Evolutionary conservation across 1,284 basidiomycete genomes (phyloP).

Genomic region (Naganishia sp.): DNA sequence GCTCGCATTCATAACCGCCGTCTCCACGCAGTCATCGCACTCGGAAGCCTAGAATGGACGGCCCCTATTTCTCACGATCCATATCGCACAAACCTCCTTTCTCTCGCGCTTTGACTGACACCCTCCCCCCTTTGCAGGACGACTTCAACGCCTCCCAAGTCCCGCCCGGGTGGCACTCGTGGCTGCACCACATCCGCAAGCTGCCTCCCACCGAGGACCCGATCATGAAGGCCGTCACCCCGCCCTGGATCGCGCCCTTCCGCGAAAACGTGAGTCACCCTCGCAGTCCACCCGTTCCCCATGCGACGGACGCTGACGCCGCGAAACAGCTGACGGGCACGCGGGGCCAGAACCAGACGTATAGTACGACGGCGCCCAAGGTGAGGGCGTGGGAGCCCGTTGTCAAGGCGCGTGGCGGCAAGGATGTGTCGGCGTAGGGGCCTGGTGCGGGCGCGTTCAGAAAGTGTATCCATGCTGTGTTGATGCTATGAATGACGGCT

Average conservation of each 20-base stretch:
- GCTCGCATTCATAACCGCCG: too few relatives aligned
- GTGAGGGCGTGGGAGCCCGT: slow-evolving; percentile 75
- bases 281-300: not conserved
- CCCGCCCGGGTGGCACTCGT: slow-evolving; percentile 83
- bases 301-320: not conserved
- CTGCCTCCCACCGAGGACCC: slow-evolving; percentile 74
- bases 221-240: slow-evolving; percentile 67
- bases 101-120: too few relatives aligned
- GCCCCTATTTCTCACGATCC: too few relatives aligned
- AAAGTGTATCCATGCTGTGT: too few relatives aligned
- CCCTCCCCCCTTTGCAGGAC: slow-evolving; percentile 58
- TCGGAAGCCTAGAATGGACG: too few relatives aligned
- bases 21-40: too few relatives aligned
- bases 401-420: slow-evolving; percentile 17
- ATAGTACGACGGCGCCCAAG: slow-evolving; percentile 82
- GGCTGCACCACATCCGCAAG: slow-evolving; percentile 86
- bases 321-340: slow-evolving; percentile 79
- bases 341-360: slow-evolving; percentile 79
- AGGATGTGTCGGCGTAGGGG: slow-evolving; percentile 13
- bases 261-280: slow-evolving; percentile 23
- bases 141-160: slow-evolving; percentile 86
- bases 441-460: too few relatives aligned
- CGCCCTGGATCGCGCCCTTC: slow-evolving; percentile 62
- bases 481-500: not conserved
- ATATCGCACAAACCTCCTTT: too few relatives aligned